A percentile compares a stretch with the other conserved stretches of the same genome.
These are phyloP conservation scores for Neurospora cerealis DNA, from an alignment of 495 filamentous ascomycete species.

Conservation along the genomic window DNA sequence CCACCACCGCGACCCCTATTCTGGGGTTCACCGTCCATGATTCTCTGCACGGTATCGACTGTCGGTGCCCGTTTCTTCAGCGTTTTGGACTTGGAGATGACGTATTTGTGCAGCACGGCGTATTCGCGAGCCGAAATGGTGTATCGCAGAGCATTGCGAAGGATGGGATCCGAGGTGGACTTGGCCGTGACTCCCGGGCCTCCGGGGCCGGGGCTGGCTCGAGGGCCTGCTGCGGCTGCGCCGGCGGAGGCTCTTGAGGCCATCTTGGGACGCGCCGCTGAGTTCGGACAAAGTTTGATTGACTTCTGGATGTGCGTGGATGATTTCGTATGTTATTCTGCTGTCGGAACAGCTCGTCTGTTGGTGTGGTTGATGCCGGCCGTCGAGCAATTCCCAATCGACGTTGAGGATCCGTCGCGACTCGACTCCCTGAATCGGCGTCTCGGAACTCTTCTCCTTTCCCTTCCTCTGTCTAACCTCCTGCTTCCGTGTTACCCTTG, in stretches of 20 bases:
- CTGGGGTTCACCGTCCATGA: conserved; percentile 29
- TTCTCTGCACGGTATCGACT: conserved; percentile 35
- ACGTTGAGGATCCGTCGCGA: background rate
- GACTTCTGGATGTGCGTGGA: background rate
- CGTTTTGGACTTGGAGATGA: conserved; percentile 55
- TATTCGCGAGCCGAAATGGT: conserved; percentile 81
- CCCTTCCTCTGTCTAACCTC: background rate
- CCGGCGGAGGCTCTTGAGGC: conserved; percentile 9
- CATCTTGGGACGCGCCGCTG: conserved; percentile 13
- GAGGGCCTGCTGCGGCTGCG: conserved; percentile 1
- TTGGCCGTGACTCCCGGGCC: conserved; percentile 21
- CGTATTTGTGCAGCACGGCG: conserved; percentile 65
- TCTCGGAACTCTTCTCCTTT: background rate
- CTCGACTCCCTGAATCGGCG: background rate
- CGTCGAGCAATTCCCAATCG: background rate
- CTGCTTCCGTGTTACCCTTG: background rate
- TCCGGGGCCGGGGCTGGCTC: conserved; percentile 7
- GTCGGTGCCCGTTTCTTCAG: conserved; percentile 52
- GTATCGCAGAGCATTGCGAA: conserved; percentile 72
- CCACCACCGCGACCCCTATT: conserved; percentile 2
- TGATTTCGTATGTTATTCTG: background rate
- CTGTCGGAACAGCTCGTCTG: background rate
- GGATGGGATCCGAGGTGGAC: conserved; percentile 46
- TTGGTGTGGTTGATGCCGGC: background rate
- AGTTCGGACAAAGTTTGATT: background rate